These are phyloP conservation scores for Coemansia sp. DNA, from an alignment of 192 early-diverging fungal species.

Conservation along the genomic window DNA sequence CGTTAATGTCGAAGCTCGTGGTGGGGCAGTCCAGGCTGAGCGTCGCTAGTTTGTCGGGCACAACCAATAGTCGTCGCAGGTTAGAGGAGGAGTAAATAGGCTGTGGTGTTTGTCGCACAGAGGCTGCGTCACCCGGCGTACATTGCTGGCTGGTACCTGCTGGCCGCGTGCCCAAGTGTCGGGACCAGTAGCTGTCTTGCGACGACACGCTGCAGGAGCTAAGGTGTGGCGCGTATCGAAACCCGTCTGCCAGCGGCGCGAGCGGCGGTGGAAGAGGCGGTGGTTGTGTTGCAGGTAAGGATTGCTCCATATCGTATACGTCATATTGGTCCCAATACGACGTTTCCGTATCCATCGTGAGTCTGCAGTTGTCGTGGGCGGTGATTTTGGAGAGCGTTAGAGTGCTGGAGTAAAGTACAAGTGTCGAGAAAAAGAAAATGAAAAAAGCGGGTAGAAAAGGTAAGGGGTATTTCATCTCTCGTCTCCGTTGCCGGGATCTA, in stretches of 20 bases:
- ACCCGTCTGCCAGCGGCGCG: neutral
- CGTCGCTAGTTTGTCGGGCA: constrained; percentile 34
- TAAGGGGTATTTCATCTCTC: neutral
- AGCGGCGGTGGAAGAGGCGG: neutral
- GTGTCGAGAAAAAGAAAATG: neutral
- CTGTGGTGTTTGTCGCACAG: neutral
- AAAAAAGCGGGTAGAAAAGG: constrained; percentile 2
- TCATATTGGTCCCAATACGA: constrained; percentile 50
- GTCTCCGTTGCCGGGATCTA: neutral
- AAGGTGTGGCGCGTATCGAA: neutral
- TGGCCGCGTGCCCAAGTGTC: constrained; percentile 17
- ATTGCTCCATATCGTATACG: neutral
- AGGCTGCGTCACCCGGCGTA: neutral
- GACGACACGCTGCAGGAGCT: constrained; percentile 18
- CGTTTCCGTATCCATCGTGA: constrained; percentile 23
- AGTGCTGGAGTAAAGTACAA: neutral
- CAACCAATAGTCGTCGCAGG: constrained; percentile 30
- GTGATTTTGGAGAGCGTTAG: neutral
- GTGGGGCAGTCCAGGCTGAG: constrained; percentile 9
- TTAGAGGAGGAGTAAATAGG: neutral
- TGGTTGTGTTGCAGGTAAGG: neutral
- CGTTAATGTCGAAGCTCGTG: neutral
- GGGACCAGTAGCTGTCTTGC: constrained; percentile 51
- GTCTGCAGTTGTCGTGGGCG: neutral
- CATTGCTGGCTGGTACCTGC: constrained; percentile 5